phyloP scores from a whole-genome alignment of 192 early-diverging fungal genomes.

The Spizellomyces sp. region DNA sequence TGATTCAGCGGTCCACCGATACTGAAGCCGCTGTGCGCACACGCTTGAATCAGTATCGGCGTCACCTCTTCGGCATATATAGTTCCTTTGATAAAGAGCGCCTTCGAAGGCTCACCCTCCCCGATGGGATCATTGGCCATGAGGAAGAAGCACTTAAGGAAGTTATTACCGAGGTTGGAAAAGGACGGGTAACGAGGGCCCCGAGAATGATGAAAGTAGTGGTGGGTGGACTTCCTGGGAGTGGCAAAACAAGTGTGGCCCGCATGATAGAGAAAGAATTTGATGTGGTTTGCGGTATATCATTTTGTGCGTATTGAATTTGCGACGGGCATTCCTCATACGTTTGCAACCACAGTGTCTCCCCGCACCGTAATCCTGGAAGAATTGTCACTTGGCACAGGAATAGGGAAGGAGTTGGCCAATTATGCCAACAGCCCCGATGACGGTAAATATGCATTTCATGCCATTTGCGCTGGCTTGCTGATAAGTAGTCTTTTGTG shows the following conservation, averaged over 20 bases:
- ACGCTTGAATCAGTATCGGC: slow-evolving; percentile 29
- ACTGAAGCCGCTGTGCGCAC: slow-evolving; percentile 20
- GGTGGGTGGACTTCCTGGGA: slow-evolving; percentile 48
- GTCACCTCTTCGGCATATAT: slow-evolving; percentile 22
- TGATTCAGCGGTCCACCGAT: slow-evolving; percentile 41
- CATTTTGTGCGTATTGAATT: not conserved
- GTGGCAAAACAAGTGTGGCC: slow-evolving; percentile 47
- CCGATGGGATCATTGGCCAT: slow-evolving; percentile 34
- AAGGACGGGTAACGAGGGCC: slow-evolving; percentile 33
- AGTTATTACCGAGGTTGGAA: slow-evolving; percentile 32
- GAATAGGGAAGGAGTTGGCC: slow-evolving; percentile 11
- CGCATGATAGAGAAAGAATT: slow-evolving; percentile 40
- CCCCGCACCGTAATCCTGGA: slow-evolving; percentile 48
- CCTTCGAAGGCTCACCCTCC: slow-evolving; percentile 27
- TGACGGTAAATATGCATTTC: slow-evolving; percentile 23
- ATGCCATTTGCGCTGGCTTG: not conserved
- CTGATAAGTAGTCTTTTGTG: not conserved
- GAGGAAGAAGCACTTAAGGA: slow-evolving; percentile 36
- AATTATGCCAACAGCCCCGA: slow-evolving; percentile 33
- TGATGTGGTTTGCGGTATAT: slow-evolving; percentile 48
- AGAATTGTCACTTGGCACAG: slow-evolving; percentile 36
- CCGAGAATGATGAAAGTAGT: slow-evolving; percentile 46
- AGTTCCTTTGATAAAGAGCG: slow-evolving; percentile 11
- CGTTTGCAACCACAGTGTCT: slow-evolving; percentile 40
- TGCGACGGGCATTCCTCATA: not conserved